A percentile compares a stretch with the other conserved stretches of the same genome.
These are phyloP conservation scores for Leishmania arabica DNA, from an alignment of 208 protist species.

Conservation along the genomic window DNA sequence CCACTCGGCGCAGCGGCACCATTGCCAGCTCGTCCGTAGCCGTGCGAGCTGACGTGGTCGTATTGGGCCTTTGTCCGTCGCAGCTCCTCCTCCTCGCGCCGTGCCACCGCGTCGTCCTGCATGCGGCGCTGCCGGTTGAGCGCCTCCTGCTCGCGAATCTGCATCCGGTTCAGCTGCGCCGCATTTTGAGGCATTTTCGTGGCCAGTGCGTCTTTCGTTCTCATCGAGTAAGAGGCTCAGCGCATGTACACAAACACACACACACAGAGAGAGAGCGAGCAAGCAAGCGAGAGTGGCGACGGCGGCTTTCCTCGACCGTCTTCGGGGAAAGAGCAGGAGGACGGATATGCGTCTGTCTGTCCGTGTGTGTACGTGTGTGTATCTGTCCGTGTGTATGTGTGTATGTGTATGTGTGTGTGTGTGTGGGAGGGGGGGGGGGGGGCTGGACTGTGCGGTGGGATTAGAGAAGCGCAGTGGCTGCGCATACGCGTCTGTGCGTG, in stretches of 20 bases:
- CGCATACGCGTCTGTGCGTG: background rate
- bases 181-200: slow-evolving; percentile 57
- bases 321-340: background rate
- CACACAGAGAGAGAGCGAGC: too few species aligned
- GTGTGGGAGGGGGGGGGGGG: too few species aligned
- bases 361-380: background rate
- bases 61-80: slow-evolving; percentile 62
- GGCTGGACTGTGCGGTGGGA: background rate
- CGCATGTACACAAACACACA: background rate
- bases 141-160: slow-evolving; percentile 86
- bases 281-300: background rate
- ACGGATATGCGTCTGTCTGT: too few species aligned
- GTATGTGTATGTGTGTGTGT: background rate
- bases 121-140: slow-evolving; percentile 68
- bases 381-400: background rate
- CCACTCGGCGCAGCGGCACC: background rate
- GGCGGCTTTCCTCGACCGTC: background rate
- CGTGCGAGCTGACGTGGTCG: slow-evolving; percentile 61
- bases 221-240: background rate
- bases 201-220: too few species aligned
- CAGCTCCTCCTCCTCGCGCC: slow-evolving; percentile 35
- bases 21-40: slow-evolving; percentile 39
- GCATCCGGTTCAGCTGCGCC: slow-evolving; percentile 67
- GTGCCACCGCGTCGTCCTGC: slow-evolving; percentile 48
- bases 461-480: background rate